Base-by-base conservation (phyloP, 163 green algal genomes). In the Trebouxiophyceae sp. region DNA sequence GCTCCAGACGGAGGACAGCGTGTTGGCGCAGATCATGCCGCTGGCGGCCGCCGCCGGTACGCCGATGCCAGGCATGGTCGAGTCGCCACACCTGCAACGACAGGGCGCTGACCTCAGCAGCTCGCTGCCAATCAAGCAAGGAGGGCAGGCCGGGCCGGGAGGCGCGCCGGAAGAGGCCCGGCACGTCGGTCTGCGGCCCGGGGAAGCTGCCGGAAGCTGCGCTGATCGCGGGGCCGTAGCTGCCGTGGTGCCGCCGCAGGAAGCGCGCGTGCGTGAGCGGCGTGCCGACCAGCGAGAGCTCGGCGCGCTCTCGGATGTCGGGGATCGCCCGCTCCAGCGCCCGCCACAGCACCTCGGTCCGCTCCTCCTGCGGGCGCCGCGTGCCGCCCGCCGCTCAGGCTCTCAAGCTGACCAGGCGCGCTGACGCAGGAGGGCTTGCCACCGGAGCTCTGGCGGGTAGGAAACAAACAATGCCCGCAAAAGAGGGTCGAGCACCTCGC, bases 11-110 rank as follows among this genome's bases (percentile, higher is more conserved):
- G 74, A 66, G 2, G 67, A 79, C 44, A 95, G 62, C 20, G 74
- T 87, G 77, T 96, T 96, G 33, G 89, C 89, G 19, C 69, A 67
- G 46, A 96, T 92, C 74, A 93, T 87, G 33, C 89, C 89, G 59
- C 75, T 85, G 30, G 86, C 89, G 32, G 89, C 89, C 29, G 85
- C 89, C 28, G 89, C 89, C 2, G 89, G 89, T 33, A 96, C 85
- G 22, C 89, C 89, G 54, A 96, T 93, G 39, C 89, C 89, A 5
- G 88, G 88, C 74, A 83, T 78, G 57, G 69, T 85, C 0, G 69
- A 84, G 72, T 93, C 88, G 0, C 88, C 88, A 67, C 82, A 90
- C 54, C 84, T 74, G 61, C 34, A 60, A 12, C 39, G 39, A 50
- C 39, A 50, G 12, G 12, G 39, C 39, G 19, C 39, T 50, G 12